Base-by-base conservation (phyloP, 768 basidiomycete species). In the Chalciporus piperatus region DNA sequence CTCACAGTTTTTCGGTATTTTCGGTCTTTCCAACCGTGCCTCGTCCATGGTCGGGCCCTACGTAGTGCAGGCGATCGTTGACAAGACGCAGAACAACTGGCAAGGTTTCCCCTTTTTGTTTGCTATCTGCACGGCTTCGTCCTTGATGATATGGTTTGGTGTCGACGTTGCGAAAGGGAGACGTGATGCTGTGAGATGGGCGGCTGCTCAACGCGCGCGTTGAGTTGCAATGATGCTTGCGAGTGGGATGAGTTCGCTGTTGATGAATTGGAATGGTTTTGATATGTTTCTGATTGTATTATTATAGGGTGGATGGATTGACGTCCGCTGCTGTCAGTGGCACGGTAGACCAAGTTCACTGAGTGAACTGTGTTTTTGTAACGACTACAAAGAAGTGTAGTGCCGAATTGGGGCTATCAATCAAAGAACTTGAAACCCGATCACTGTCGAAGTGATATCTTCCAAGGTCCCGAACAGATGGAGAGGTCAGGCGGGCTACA, bases 31-130 rank as follows among this genome's bases (percentile, higher is more conserved):
- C 3, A 90, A 90, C 66, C 81, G 88, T 11, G 88, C 88, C 1
- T 90, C 87, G n/a, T 87, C 85, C 2, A 89, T 91, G 80, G 83
- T 92, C 40, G 91, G 90, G 0, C 89, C 90, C 0, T 92, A 88
- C 55, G 89, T 92, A 9, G 84, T 92, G 35, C 87, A 91, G 63
- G 87, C 82, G 3, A 90, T 92, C 62, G 91, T 93, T 51, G 74
- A 90, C 67, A 72, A 71, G 44, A 75, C 82, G 3, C 84, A 84
- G 0, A 76, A 82, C 64, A 90, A 87, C 62, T 92, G 90, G 90
- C 76, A 80, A 62, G 90, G 90, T 0, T 92, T 92, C 66, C 86
- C 88, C 3, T 92, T 92, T 72, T 70, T 92, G 20, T 91, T 92
- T 59, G 84, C 82, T 25, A 69, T 91, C 8, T 90, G 87, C 58